Evolutionary conservation across 148 eudicot species (phyloP).

Genomic region (Diospyros lotus): DNA sequence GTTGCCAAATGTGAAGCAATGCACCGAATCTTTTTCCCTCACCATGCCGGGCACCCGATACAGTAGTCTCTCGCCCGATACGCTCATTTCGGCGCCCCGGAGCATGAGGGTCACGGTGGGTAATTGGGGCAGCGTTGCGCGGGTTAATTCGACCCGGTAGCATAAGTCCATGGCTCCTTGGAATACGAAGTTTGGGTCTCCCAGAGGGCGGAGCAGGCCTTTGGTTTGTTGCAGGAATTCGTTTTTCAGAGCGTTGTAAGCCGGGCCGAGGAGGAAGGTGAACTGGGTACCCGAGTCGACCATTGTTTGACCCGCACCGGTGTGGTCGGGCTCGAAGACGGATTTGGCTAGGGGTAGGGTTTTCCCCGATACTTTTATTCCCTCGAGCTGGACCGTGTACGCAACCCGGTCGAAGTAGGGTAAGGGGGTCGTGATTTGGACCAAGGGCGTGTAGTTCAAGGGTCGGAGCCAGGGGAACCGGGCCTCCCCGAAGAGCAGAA

Average conservation of each 20-base stretch:
- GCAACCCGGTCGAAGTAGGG: conserved; percentile 77
- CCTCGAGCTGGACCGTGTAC: conserved; percentile 72
- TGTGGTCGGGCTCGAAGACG: conserved; percentile 67
- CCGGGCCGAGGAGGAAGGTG: conserved; percentile 76
- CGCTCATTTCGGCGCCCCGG: conserved; percentile 75
- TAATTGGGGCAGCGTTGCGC: conserved; percentile 34
- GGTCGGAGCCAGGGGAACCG: conserved; percentile 50
- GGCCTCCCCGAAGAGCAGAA: conserved; percentile 61
- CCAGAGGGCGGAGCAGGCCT: conserved; percentile 30
- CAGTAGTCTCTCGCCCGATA: conserved; percentile 48
- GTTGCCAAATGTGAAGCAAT: conserved; percentile 84
- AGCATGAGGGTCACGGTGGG: conserved; percentile 71
- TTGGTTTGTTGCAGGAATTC: conserved; percentile 57
- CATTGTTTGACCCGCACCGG: conserved; percentile 99
- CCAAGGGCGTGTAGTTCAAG: conserved; percentile 69
- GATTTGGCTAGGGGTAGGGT: conserved; percentile 52
- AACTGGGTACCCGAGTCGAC: conserved; percentile 95
- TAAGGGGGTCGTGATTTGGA: conserved; percentile 51
- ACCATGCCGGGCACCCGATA: conserved; percentile 55
- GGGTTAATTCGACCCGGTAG: conserved; percentile 36
- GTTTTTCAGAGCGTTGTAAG: conserved; percentile 46
- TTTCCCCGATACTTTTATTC: conserved; percentile 55
- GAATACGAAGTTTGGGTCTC: conserved; percentile 55
- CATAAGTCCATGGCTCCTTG: conserved; percentile 89
- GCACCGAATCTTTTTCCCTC: conserved; percentile 45